Evolutionary conservation across 2,329 filamentous ascomycete species (phyloP).

Genomic region (Aspergillus fijiensis): DNA sequence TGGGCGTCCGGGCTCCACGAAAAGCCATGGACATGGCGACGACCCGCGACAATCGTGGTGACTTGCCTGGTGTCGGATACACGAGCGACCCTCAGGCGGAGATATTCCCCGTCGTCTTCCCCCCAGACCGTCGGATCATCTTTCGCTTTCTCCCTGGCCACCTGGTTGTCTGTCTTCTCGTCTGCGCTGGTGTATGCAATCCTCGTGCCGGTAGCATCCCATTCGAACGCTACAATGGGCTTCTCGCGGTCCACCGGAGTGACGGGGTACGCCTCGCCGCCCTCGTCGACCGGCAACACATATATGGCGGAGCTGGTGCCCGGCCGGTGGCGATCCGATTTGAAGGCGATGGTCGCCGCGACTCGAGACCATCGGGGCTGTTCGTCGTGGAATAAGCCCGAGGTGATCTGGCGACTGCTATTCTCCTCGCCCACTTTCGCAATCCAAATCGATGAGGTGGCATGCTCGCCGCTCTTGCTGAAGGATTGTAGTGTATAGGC

Average conservation of each 20-base stretch:
- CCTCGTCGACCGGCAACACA: constrained; percentile 2
- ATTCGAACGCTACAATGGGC: neutral
- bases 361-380: constrained; percentile 6
- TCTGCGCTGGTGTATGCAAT: constrained; percentile 6
- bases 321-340: constrained; percentile 3
- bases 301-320: neutral
- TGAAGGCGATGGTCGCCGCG: constrained; percentile 7
- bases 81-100: neutral
- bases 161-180: neutral
- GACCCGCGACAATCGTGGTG: neutral
- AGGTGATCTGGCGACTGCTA: constrained; percentile 9
- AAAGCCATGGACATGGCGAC: constrained; percentile 4
- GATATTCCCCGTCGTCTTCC: neutral
- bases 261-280: constrained; percentile 6
- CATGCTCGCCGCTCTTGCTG: neutral
- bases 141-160: neutral
- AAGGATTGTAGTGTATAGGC: constrained; percentile 8
- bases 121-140: constrained; percentile 1
- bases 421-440: constrained; percentile 5
- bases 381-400: constrained; percentile 9
- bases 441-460: constrained; percentile 8
- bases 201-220: constrained; percentile 6
- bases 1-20: constrained; percentile 1
- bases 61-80: neutral
- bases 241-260: neutral